Evolutionary conservation across 805 yeast genomes (phyloP).

Genomic region (Starmerella floris): DNA sequence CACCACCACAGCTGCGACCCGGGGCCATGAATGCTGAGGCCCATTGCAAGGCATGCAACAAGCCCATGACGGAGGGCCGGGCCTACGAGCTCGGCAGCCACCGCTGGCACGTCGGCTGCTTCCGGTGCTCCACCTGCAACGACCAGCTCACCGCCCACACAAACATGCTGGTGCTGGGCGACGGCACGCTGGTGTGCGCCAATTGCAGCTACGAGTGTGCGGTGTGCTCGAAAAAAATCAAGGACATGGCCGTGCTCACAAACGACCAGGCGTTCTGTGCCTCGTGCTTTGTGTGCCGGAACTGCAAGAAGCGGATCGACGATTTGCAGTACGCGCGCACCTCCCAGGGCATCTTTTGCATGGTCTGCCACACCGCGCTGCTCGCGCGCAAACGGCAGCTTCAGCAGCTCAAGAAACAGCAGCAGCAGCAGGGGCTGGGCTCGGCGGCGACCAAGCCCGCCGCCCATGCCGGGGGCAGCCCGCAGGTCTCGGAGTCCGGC

Average conservation of each 20-base stretch:
- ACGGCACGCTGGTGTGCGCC: constrained; percentile 80
- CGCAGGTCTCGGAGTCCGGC: background rate
- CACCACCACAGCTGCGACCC: too few species aligned
- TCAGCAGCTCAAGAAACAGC: constrained; percentile 34
- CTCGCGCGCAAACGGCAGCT: constrained; percentile 61
- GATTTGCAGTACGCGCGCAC: constrained; percentile 87
- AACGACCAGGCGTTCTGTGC: constrained; percentile 94
- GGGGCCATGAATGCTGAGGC: constrained; percentile 14
- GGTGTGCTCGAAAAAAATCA: constrained; percentile 73
- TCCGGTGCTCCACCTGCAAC: constrained; percentile 74
- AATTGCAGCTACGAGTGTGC: constrained; percentile 86
- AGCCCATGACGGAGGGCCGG: constrained; percentile 56
- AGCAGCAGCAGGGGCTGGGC: background rate
- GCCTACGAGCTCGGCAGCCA: constrained; percentile 91
- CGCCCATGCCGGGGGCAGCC: background rate
- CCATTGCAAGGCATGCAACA: constrained; percentile 21
- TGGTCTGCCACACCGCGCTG: constrained; percentile 77
- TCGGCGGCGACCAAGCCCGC: background rate
- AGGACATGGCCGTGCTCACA: constrained; percentile 83
- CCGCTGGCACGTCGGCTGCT: constrained; percentile 92
- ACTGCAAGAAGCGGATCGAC: constrained; percentile 73
- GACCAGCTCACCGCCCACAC: constrained; percentile 71
- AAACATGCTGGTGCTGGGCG: constrained; percentile 81
- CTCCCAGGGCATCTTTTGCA: constrained; percentile 82
- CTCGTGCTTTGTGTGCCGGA: constrained; percentile 75